Conservation (phyloP, 2,329 filamentous ascomycete genomes). For the Diaporthe velutina region DNA sequence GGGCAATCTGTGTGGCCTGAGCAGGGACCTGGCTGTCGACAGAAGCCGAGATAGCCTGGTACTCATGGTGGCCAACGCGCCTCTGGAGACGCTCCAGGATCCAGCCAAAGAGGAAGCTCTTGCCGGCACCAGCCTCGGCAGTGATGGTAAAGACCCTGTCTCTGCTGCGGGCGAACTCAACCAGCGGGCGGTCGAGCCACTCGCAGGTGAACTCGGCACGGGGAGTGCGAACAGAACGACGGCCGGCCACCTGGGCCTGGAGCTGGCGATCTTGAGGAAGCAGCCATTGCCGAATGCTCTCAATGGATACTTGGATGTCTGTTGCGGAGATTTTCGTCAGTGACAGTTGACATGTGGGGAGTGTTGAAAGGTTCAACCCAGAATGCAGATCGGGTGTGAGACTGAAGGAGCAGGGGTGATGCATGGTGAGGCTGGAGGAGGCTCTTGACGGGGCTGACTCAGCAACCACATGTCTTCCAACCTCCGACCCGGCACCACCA, state of each 20-base stretch:
- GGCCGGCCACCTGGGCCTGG: conserved; percentile 37
- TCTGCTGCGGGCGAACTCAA: conserved; percentile 39
- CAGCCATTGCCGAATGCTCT: conserved; percentile 40
- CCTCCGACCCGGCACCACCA: not conserved
- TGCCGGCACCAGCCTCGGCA: conserved; percentile 39
- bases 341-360: not conserved
- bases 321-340: conserved; percentile 31
- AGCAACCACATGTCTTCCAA: conserved; percentile 20
- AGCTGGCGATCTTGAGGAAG: conserved; percentile 40
- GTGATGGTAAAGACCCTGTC: conserved; percentile 39
- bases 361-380: conserved; percentile 26
- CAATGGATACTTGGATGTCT: conserved; percentile 40
- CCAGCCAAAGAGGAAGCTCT: conserved; percentile 39
- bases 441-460: conserved; percentile 34
- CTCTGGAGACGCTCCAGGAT: conserved; percentile 39
- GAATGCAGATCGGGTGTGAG: not conserved
- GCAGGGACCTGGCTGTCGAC: conserved; percentile 40
- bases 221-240: conserved; percentile 35
- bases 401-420: conserved; percentile 32
- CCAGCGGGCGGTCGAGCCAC: conserved; percentile 39
- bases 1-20: conserved; percentile 39
- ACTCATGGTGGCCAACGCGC: conserved; percentile 38
- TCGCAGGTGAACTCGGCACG: conserved; percentile 40
- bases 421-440: conserved; percentile 30
- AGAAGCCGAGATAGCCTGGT: conserved; percentile 39